A percentile compares a stretch with the other conserved stretches of the same genome.
phyloP scores from a whole-genome alignment of 352 stramenopile genomes.

The Pythium folliculosum region DNA sequence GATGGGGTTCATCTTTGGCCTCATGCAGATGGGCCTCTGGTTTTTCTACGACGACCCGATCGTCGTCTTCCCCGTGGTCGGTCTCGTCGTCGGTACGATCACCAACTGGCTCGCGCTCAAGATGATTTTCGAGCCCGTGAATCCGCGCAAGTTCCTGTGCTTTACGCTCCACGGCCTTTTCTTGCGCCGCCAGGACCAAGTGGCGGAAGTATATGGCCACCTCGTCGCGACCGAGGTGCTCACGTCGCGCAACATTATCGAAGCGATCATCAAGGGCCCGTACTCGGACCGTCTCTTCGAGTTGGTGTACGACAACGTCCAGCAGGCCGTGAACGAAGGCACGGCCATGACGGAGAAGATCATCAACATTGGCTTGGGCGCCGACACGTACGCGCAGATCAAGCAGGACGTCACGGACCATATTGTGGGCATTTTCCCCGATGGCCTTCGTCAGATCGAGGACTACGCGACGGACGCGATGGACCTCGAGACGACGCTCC shows the following conservation, averaged over 20 bases:
- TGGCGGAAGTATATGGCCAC: constrained; percentile 86
- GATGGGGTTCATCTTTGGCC: constrained; percentile 89
- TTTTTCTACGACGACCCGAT: constrained; percentile 84
- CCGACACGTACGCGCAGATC: constrained; percentile 84
- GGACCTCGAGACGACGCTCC: constrained; percentile 90
- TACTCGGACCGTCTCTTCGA: constrained; percentile 87
- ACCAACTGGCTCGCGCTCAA: constrained; percentile 97
- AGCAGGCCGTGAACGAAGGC: constrained; percentile 81
- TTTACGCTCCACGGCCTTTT: constrained; percentile 96
- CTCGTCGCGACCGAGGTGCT: constrained; percentile 86
- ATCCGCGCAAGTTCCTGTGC: constrained; percentile 82
- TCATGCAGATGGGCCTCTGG: constrained; percentile 89
- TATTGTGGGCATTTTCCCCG: constrained; percentile 87
- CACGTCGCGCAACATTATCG: constrained; percentile 88
- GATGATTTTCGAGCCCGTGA: constrained; percentile 92
- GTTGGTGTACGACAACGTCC: constrained; percentile 88
- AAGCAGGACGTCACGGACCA: constrained; percentile 89
- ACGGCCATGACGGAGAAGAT: constrained; percentile 78
- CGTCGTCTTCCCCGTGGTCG: constrained; percentile 90
- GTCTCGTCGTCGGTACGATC: constrained; percentile 94
- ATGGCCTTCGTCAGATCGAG: constrained; percentile 90
- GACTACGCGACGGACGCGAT: constrained; percentile 92
- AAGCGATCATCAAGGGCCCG: constrained; percentile 87
- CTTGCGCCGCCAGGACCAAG: constrained; percentile 90
- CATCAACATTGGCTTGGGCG: constrained; percentile 83